These are phyloP conservation scores for Amanita thiersii DNA, from an alignment of 768 basidiomycete species.

Conservation along the genomic window DNA sequence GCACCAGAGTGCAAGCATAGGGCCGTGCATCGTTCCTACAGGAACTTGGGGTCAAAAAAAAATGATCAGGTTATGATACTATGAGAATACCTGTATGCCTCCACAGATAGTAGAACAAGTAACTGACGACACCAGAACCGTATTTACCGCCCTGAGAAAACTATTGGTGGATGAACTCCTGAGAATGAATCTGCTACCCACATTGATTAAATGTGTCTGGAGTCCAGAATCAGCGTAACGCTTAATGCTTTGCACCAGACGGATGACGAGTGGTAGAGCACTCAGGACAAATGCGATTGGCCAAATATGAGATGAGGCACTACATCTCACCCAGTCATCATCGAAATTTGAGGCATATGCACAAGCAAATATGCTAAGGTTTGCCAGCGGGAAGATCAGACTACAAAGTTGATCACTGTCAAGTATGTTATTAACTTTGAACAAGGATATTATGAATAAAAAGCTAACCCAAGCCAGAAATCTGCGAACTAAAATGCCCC, in stretches of 20 bases:
- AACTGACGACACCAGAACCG: conserved; percentile 51
- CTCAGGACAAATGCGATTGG: conserved; percentile 50
- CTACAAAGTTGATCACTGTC: conserved; percentile 78
- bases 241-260: conserved; percentile 79
- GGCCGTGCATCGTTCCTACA: conserved; percentile 25
- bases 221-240: conserved; percentile 78
- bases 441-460: conserved; percentile 2
- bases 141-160: conserved; percentile 76
- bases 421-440: neutral
- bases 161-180: conserved; percentile 4
- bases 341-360: conserved; percentile 54
- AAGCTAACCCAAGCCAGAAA: conserved; percentile 79
- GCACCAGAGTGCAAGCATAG: conserved; percentile 61
- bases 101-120: conserved; percentile 74
- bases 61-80: conserved; percentile 1
- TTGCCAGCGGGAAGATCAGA: conserved; percentile 64
- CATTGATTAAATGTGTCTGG: conserved; percentile 82
- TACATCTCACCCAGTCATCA: conserved; percentile 39
- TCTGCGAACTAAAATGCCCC: conserved; percentile 53
- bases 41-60: neutral
- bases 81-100: conserved; percentile 45
- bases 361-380: conserved; percentile 69
- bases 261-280: conserved; percentile 62
- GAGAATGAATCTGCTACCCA: conserved; percentile 20
- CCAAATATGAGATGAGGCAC: conserved; percentile 45